Evolutionary conservation across 2,329 filamentous ascomycete species (phyloP).

Genomic region (Botryotinia calthae): DNA sequence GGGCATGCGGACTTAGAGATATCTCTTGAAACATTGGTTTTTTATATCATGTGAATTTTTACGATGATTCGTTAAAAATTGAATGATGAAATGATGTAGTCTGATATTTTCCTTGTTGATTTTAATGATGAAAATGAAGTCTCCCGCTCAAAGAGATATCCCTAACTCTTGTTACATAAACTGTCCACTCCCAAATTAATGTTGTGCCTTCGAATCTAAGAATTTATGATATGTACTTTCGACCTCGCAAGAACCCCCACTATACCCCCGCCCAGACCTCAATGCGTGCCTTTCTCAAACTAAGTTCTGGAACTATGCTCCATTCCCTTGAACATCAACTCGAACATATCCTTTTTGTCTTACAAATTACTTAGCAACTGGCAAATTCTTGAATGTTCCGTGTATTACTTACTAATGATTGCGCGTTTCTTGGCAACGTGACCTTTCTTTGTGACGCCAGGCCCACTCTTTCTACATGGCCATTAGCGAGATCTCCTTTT

Average conservation of each 20-base stretch:
- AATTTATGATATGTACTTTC: not conserved
- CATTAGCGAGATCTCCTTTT: conserved; percentile 10
- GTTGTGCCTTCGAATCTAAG: not conserved
- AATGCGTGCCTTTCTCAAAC: not conserved
- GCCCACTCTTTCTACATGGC: not conserved
- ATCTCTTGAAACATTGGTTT: too few relatives aligned
- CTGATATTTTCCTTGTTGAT: not conserved
- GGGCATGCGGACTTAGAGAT: too few relatives aligned
- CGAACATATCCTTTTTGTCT: not conserved
- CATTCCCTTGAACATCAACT: not conserved
- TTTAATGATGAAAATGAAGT: too few relatives aligned
- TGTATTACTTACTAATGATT: not conserved
- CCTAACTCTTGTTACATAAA: not conserved
- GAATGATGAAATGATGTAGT: too few relatives aligned
- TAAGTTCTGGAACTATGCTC: not conserved
- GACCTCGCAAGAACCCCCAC: not conserved
- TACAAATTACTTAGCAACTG: not conserved
- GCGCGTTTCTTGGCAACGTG: not conserved
- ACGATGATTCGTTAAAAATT: too few relatives aligned
- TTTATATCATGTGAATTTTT: too few relatives aligned
- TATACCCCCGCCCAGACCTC: not conserved
- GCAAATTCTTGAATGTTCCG: not conserved
- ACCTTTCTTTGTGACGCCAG: not conserved
- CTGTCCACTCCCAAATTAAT: not conserved
- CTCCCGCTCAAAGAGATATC: not conserved